These are phyloP conservation scores for Coemansia sp. DNA, from an alignment of 192 early-diverging fungal species.

Conservation along the genomic window DNA sequence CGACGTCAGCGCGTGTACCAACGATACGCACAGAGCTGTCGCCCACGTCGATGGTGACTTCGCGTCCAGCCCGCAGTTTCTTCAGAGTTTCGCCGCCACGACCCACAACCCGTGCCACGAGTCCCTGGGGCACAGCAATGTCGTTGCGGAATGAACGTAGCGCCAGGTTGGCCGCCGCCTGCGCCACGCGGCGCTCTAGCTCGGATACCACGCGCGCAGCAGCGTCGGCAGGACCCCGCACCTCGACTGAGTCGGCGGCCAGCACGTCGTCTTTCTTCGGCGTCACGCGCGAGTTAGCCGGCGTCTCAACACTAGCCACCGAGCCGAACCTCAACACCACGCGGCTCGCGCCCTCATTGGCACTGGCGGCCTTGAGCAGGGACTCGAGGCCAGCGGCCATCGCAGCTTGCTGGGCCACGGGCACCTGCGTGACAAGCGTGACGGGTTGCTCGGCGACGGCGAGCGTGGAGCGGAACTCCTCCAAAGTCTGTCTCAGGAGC, in stretches of 20 bases:
- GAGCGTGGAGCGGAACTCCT: conserved; percentile 71
- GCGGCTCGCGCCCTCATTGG: conserved; percentile 55
- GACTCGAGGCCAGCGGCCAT: conserved; percentile 77
- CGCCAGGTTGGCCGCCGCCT: conserved; percentile 70
- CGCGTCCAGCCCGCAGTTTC: conserved; percentile 73
- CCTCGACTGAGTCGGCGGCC: conserved; percentile 70
- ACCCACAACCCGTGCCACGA: conserved; percentile 83
- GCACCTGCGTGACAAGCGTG: conserved; percentile 63
- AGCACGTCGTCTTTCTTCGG: conserved; percentile 52
- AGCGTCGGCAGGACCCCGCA: conserved; percentile 79
- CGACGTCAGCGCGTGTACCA: conserved; percentile 78
- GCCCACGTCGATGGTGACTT: conserved; percentile 70
- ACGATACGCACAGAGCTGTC: conserved; percentile 64
- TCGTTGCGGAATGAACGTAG: conserved; percentile 72
- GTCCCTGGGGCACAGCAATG: conserved; percentile 70
- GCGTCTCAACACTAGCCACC: conserved; percentile 25
- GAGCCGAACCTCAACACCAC: conserved; percentile 76
- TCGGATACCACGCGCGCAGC: conserved; percentile 73
- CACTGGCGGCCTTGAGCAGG: conserved; percentile 54
- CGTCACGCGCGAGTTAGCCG: conserved; percentile 53
- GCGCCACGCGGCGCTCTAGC: conserved; percentile 67
- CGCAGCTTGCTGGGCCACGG: conserved; percentile 73
- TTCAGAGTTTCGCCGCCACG: conserved; percentile 84
- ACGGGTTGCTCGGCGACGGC: conserved; percentile 67
- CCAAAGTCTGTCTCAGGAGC: conserved; percentile 56